These are phyloP conservation scores for Eucalyptus victrix DNA, from an alignment of 345 rosid species.

Conservation along the genomic window DNA sequence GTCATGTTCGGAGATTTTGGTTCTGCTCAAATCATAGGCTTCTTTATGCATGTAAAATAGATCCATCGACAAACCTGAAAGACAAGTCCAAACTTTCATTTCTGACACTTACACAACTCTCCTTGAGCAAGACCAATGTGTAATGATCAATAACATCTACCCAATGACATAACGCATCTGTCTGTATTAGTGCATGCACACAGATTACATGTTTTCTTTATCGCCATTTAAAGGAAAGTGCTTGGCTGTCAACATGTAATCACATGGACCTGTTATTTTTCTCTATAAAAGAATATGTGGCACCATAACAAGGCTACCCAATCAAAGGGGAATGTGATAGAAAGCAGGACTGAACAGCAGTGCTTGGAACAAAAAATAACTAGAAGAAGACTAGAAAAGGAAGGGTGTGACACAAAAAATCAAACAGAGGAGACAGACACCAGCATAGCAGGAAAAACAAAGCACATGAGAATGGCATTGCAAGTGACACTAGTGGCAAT, in stretches of 20 bases:
- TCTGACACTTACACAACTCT: neutral
- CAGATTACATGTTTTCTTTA: neutral
- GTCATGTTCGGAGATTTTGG: conserved; percentile 33
- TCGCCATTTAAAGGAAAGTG: neutral
- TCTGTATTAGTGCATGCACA: neutral
- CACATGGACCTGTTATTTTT: neutral
- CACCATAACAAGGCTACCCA: neutral
- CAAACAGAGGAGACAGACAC: neutral
- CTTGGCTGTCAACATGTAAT: neutral
- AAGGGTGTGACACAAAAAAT: neutral
- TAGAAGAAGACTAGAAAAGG: neutral
- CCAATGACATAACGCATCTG: neutral
- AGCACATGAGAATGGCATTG: neutral
- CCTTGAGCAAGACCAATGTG: neutral
- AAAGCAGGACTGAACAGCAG: neutral
- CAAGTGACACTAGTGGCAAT: neutral
- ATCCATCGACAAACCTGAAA: conserved; percentile 68
- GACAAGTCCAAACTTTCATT: neutral
- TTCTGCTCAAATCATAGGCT: conserved; percentile 52
- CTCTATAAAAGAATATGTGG: neutral
- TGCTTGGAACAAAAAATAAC: neutral
- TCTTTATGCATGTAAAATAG: conserved; percentile 41
- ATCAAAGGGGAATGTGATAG: neutral
- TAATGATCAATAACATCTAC: neutral
- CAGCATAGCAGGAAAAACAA: neutral